Evolutionary conservation across 768 basidiomycete species (phyloP).

Genomic region (Auriscalpium vulgare): DNA sequence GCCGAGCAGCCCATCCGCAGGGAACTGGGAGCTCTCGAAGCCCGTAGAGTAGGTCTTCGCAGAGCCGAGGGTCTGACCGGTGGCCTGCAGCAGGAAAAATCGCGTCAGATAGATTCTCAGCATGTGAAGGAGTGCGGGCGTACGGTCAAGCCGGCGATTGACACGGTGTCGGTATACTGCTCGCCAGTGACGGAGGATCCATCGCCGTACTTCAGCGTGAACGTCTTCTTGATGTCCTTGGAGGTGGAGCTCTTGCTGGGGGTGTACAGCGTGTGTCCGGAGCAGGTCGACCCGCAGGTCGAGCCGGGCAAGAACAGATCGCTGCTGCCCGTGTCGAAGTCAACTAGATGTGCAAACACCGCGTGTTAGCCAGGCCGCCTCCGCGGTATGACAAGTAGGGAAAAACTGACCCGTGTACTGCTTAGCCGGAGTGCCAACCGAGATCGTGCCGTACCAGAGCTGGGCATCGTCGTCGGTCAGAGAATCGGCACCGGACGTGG

Average conservation of each 20-base stretch:
- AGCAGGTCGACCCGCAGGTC: background rate
- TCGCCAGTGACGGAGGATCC: background rate
- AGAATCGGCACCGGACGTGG: background rate
- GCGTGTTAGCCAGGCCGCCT: too few relatives aligned
- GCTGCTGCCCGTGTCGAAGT: background rate
- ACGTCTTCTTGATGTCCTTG: too few relatives aligned
- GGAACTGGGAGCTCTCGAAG: background rate
- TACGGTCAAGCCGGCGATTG: background rate
- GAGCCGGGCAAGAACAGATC: background rate
- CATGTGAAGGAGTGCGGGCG: too few relatives aligned
- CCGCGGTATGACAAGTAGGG: too few relatives aligned
- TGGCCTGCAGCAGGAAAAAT: background rate
- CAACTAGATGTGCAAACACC: background rate
- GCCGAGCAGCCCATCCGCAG: background rate
- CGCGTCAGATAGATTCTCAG: too few relatives aligned
- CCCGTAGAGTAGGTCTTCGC: background rate
- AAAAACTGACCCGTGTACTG: constrained; percentile 1
- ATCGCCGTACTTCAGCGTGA: background rate
- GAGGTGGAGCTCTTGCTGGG: too few relatives aligned
- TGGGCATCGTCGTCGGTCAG: background rate
- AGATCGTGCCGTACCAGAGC: constrained; percentile 8
- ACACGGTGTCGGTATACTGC: background rate
- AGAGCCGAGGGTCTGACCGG: background rate
- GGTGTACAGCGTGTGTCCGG: background rate
- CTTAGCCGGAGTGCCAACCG: constrained; percentile 2